Base-by-base conservation (phyloP, 2,329 filamentous ascomycete species). In the Aspergillus puulaauensis region DNA sequence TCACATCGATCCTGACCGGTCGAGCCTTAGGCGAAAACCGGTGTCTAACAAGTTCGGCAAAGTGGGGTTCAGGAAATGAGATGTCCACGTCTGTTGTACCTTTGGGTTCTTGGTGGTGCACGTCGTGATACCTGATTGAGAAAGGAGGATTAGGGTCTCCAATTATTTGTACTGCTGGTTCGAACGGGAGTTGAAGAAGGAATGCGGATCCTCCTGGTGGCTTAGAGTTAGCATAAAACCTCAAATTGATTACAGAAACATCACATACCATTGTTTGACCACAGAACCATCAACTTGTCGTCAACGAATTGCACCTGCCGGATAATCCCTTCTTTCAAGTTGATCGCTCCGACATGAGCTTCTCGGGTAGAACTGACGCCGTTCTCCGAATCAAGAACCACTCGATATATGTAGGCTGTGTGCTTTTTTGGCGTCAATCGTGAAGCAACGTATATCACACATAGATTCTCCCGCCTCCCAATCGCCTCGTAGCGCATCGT, bases 301-400 rank as follows among this genome's bases (percentile, higher is more conserved):
- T 88, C 81, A 44, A 90, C 80, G 66, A 92, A 91, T 67, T 88
- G 87, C 14, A 89, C 71, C 68, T 91, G 87, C 19, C 85, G 71
- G 15, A 77, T 70, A 24, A 70, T 67, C 15, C 75, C 75, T 11
- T 66, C 58, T 43, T 68, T 60, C 7, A 77, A 61, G 47, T 66
- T 61, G n/a, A 77, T 44, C 2, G 65, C 67, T n/a, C 74, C 70
- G 9, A 72, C 50, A 6, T 63, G 65, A 14, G 66, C 69, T 17
- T 54, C 64, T 48, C 71, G 69, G 3, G 75, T 75, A 14, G 75
- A 76, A 64, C 83, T 89, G 57, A 88, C 83, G 40, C 85, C 84
- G 52, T 86, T 86, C 56, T 80, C 72, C 3, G 87, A 80, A 11
- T 77, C 71, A 12, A 86, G 76, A 0, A 72, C 68, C 1, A 81